Evolutionary conservation across 1,284 basidiomycete genomes (phyloP), one percentile per base, ranked within the genome.

Genomic region (Xerocomus amazonicus): DNA sequence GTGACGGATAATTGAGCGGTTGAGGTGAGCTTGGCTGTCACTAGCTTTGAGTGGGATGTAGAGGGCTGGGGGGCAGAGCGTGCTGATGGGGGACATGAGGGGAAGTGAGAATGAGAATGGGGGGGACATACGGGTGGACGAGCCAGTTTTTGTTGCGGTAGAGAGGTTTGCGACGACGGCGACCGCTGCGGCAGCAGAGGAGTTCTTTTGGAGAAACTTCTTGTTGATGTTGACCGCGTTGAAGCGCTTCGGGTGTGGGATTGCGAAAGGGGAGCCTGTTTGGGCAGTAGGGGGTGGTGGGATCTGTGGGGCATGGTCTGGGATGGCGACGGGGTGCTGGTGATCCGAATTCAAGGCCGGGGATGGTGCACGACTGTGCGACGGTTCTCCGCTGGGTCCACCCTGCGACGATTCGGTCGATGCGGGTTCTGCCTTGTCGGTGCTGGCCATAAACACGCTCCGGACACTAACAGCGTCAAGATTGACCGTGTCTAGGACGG

Each of bases 181-280:
- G 33, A 74, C 61, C 31, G 79, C 65, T 5, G 50, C 43, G 10
- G 67, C 47, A 31, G 66, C 54, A 13, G 57, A 14, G 7, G 81
- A 79, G 47, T 85, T 87, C 76, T 94, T 93, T 73, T 91, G 88
- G 43, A 96, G 74, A 68, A 96, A 97, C 70, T 91, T 92, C 79
- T 93, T 94, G 75, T 90, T 95, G 70, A 96, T 90, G 65, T 91
- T 92, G 58, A 90, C 80, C 28, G 90, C 80, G 60, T 75, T 89
- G 69, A 94, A 96, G 62, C 88, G 84, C 77, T 93, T 94, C 42
- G 84, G 82, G 50, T 86, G 85, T 0, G 81, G 76, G 4, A 66
- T 56, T 13, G 61, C 60, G 19, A 66, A 68, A 10, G 64, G 55
- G 13, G 66, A 53, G 42, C 19, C 1, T 4, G 19, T n/a, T 10